A percentile compares a stretch with the other conserved stretches of the same genome.
These are phyloP conservation scores for Tolypocladium endophyticum DNA, from an alignment of 2,329 filamentous ascomycete species.

Conservation along the genomic window DNA sequence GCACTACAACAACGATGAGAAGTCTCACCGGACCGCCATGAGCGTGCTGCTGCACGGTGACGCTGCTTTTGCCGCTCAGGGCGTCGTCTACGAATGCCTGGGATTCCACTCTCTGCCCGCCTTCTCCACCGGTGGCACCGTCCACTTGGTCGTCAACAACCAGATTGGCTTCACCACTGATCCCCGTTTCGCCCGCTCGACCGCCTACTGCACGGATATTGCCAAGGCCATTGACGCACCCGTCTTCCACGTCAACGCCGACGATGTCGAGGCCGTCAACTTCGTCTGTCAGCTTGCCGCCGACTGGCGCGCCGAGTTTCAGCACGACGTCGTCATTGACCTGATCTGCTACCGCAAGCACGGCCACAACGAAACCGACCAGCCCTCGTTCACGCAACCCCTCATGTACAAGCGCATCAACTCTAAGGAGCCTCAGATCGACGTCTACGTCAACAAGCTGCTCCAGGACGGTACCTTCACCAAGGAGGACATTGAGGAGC, in stretches of 20 bases:
- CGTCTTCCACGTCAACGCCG: slow-evolving; percentile 98
- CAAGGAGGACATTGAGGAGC: slow-evolving; percentile 95
- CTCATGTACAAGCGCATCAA: slow-evolving; percentile 98
- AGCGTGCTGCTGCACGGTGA: slow-evolving; percentile 93
- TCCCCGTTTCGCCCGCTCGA: slow-evolving; percentile 92
- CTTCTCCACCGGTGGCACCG: slow-evolving; percentile 94
- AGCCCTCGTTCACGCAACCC: slow-evolving; percentile 98
- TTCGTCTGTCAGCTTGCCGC: slow-evolving; percentile 95
- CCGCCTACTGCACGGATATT: slow-evolving; percentile 97
- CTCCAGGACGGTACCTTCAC: slow-evolving; percentile 89
- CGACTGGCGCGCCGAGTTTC: slow-evolving; percentile 98
- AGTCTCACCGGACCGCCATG: slow-evolving; percentile 82
- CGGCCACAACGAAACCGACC: slow-evolving; percentile 98
- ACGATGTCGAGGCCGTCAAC: slow-evolving; percentile 97
- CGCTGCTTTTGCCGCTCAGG: slow-evolving; percentile 91
- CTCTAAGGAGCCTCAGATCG: slow-evolving; percentile 72
- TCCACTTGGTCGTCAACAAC: slow-evolving; percentile 98
- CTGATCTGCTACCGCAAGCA: slow-evolving; percentile 98
- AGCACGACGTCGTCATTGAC: slow-evolving; percentile 95
- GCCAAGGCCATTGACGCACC: slow-evolving; percentile 98
- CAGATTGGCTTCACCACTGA: slow-evolving; percentile 99
- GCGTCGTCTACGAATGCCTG: slow-evolving; percentile 96
- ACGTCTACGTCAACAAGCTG: slow-evolving; percentile 86
- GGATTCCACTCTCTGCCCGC: slow-evolving; percentile 92
- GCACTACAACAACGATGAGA: slow-evolving; percentile 97